Conservation (phyloP, 805 yeast genomes). For the Wickerhamomyces sydowiorum region DNA sequence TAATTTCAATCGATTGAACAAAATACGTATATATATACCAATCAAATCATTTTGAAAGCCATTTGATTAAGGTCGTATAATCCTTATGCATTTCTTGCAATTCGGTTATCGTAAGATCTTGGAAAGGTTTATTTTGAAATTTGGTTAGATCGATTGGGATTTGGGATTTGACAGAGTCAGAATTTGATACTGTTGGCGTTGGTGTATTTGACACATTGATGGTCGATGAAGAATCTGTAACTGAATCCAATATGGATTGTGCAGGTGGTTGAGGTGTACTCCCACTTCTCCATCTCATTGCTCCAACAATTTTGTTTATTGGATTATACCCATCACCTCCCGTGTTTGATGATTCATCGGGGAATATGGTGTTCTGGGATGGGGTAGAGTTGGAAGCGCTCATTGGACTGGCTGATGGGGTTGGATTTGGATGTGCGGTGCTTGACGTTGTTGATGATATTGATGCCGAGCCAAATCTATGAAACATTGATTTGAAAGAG, state of each 20-base stretch:
- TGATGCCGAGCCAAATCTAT: background rate
- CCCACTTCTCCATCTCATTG: slow-evolving; percentile 1
- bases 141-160: slow-evolving; percentile 8
- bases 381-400: too few species aligned
- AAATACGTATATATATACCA: too few species aligned
- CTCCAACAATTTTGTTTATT: background rate
- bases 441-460: background rate
- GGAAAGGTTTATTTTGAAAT: slow-evolving; percentile 10
- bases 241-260: background rate
- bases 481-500: slow-evolving; percentile 3
- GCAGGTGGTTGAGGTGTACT: background rate
- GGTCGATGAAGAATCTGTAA: too few species aligned
- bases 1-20: background rate
- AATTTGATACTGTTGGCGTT: slow-evolving; percentile 3
- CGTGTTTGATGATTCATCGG: background rate
- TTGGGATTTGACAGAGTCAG: slow-evolving; percentile 1
- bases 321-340: slow-evolving; percentile 1
- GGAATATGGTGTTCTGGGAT: too few species aligned
- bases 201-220: background rate
- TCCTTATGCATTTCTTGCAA: slow-evolving; percentile 14
- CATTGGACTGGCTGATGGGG: too few species aligned
- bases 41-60: background rate
- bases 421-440: too few species aligned
- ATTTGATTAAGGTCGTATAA: slow-evolving; percentile 8
- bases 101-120: slow-evolving; percentile 12